A percentile compares a stretch with the other conserved stretches of the same genome.
Evolutionary conservation across 495 filamentous ascomycete species (phyloP).

Genomic region (Xylaria cubensis): DNA sequence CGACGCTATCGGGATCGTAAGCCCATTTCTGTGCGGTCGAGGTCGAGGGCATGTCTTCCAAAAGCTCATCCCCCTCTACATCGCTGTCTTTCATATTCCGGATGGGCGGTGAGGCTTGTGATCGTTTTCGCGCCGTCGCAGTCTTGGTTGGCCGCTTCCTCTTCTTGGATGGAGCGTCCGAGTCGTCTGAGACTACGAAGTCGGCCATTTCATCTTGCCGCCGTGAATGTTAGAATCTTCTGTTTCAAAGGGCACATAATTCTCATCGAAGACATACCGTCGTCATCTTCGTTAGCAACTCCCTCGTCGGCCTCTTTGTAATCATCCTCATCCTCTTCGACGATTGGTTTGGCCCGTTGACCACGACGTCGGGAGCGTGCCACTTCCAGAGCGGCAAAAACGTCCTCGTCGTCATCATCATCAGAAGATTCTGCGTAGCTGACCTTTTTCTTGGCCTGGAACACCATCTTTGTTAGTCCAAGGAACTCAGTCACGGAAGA

Average conservation of each 20-base stretch:
- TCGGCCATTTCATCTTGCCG: conserved; percentile 74
- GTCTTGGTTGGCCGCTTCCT: conserved; percentile 67
- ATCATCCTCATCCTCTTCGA: conserved; percentile 61
- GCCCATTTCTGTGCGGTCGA: conserved; percentile 87
- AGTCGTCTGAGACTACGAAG: conserved; percentile 87
- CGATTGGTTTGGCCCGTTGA: conserved; percentile 41
- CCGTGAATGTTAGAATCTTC: conserved; percentile 22
- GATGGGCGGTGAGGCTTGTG: conserved; percentile 57
- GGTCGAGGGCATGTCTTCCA: conserved; percentile 57
- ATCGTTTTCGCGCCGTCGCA: conserved; percentile 61
- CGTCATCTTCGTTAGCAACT: conserved; percentile 62
- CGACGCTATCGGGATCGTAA: conserved; percentile 78
- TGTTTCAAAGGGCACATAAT: neutral
- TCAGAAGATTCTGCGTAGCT: conserved; percentile 72
- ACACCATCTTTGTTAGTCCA: neutral
- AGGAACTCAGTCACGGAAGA: neutral
- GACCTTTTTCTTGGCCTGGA: conserved; percentile 59
- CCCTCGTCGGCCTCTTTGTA: conserved; percentile 68
- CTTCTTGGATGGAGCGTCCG: conserved; percentile 70
- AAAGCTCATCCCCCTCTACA: conserved; percentile 55
- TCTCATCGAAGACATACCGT: conserved; percentile 41
- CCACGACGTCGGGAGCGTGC: conserved; percentile 40
- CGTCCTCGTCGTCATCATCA: conserved; percentile 65
- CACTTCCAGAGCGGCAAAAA: conserved; percentile 54
- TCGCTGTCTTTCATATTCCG: conserved; percentile 35